Evolutionary conservation across 75 land plant genomes (phyloP), one percentile per base, ranked within the genome.

Genomic region (Cupressus sempervirens): DNA sequence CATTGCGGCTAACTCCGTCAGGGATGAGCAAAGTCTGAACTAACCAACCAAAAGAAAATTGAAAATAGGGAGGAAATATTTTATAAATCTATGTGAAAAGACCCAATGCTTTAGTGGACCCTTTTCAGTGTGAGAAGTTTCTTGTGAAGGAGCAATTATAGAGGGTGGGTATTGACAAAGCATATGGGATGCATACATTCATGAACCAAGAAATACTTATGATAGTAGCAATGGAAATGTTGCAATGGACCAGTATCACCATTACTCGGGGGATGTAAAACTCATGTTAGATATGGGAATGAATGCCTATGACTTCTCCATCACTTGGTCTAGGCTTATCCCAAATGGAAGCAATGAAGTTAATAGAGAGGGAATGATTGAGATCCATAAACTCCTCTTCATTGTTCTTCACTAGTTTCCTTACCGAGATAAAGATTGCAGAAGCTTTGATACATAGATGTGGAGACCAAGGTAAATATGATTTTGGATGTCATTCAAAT

Each of bases 181-280:
- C 81, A 93, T 96, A 72, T 96, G 94, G 94, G 94, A 93, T 72
- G 84, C 84, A 7, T 90, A 87, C 82, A 45, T 91, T 0, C 93
- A 91, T 72, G 23, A 82, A 73, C 87, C 85, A 92, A 92, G 93
- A 29, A 88, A 84, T 32, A 91, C 88, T 40, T 8, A 43, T 8
- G 92, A 91, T 89, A 89, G 87, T 40, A 82, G 86, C 46, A 91
- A 85, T 87, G 92, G 89, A 81, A 90, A 91, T 83, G 82, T 89
- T 83, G 90, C 92, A 8, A 83, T 85, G 67, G 92, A 91, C 80
- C 92, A 91, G 45, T 91, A 91, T 68, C 89, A 91, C 82, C 87
- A 84, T 0, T 91, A 91, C 84, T 62, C 58, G 92, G 90, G 87
- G 45, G 92, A 91, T 84, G 76, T 89, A 26, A 75, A 87, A 81